A percentile compares a stretch with the other conserved stretches of the same genome.
These are phyloP conservation scores for Solanum bukasovii DNA, from an alignment of 257 asterid genomes.

Conservation along the genomic window DNA sequence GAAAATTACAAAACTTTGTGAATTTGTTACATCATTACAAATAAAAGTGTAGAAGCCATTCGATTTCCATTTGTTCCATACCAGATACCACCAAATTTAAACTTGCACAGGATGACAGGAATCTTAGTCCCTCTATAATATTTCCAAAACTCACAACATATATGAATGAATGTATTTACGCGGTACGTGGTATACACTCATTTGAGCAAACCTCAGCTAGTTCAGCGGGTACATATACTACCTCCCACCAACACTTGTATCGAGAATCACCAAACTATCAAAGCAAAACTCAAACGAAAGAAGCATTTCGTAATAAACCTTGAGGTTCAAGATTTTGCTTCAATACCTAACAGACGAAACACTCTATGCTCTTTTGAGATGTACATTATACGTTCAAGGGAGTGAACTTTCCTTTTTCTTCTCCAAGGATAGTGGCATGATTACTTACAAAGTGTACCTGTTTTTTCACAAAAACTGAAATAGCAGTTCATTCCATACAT, in stretches of 20 bases:
- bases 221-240: background rate
- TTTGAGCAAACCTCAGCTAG: background rate
- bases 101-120: background rate
- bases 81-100: background rate
- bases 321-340: background rate
- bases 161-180: background rate
- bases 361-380: background rate
- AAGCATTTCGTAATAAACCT: background rate
- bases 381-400: background rate
- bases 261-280: background rate
- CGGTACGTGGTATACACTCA: background rate
- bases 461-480: conserved; percentile 44
- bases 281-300: background rate
- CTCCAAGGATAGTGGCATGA: background rate
- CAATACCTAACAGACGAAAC: background rate
- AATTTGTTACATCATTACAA: too few species aligned
- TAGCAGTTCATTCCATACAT: conserved; percentile 79
- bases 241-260: background rate
- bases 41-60: background rate
- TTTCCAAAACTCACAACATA: background rate
- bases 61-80: background rate
- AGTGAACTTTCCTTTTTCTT: background rate
- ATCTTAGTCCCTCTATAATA: background rate
- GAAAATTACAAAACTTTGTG: background rate
- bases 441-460: background rate